A percentile compares a stretch with the other conserved stretches of the same genome.
These are phyloP conservation scores for Emericellopsis cladophorae DNA, from an alignment of 2,329 filamentous ascomycete species.

Conservation along the genomic window DNA sequence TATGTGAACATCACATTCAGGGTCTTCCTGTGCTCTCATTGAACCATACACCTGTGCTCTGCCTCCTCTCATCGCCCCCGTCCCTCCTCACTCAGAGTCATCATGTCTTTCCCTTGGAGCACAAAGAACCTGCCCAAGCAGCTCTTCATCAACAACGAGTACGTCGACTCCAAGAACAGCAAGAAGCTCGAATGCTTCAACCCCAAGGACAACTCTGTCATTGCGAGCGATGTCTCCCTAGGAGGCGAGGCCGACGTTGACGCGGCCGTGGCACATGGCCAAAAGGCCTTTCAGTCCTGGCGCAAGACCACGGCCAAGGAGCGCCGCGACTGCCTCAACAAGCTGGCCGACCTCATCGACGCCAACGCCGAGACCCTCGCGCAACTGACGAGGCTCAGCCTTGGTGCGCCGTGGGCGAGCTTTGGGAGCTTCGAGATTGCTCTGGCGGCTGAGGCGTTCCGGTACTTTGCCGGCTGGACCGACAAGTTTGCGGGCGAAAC, in stretches of 20 bases:
- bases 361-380: constrained; percentile 18
- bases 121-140: constrained; percentile 20
- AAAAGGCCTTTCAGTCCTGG: constrained; percentile 31
- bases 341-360: constrained; percentile 29
- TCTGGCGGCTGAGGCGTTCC: constrained; percentile 6
- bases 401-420: constrained; percentile 28
- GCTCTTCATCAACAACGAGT: constrained; percentile 24
- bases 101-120: constrained; percentile 9
- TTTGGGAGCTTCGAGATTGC: constrained; percentile 30
- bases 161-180: constrained; percentile 25
- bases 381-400: constrained; percentile 27
- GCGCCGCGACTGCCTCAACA: constrained; percentile 25
- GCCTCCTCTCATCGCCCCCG: no score
- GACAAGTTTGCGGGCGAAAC: constrained; percentile 24
- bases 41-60: no score
- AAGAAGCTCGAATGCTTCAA: constrained; percentile 35
- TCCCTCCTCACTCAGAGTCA: not conserved
- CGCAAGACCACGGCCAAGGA: constrained; percentile 18
- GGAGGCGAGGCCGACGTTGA: constrained; percentile 33
- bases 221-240: constrained; percentile 32
- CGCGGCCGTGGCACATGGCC: constrained; percentile 27
- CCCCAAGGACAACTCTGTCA: constrained; percentile 32
- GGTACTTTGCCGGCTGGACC: constrained; percentile 19
- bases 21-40: no score
- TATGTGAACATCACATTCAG: no score